Percentiles rank a stretch among this genome's conserved stretches.
These are phyloP conservation scores for Ustulina deusta DNA, from an alignment of 2,329 filamentous ascomycete genomes.

Conservation along the genomic window DNA sequence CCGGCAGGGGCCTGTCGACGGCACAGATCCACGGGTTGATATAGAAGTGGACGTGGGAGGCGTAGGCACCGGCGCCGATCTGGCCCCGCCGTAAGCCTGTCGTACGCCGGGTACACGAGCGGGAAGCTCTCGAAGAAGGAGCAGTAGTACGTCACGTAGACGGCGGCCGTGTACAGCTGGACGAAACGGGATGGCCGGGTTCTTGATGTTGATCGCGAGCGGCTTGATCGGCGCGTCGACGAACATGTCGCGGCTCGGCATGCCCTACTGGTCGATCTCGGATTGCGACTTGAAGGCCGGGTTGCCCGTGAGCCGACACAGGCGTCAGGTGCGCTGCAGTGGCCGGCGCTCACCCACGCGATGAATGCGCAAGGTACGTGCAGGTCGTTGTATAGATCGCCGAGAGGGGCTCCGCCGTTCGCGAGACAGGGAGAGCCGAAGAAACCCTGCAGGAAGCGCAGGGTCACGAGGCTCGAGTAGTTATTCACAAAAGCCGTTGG, in stretches of 20 bases:
- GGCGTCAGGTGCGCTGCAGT: conserved; percentile 46
- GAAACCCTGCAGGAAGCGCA: conserved; percentile 74
- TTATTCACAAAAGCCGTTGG: conserved; percentile 72
- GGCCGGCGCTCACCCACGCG: conserved; percentile 66
- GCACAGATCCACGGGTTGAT: conserved; percentile 63
- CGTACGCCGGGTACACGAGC: conserved; percentile 69
- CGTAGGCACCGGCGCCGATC: conserved; percentile 63
- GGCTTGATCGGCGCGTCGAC: conserved; percentile 53
- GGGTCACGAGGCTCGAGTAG: conserved; percentile 72
- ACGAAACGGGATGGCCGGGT: conserved; percentile 73
- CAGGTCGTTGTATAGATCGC: conserved; percentile 66
- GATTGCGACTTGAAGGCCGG: conserved; percentile 68
- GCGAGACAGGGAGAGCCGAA: conserved; percentile 75
- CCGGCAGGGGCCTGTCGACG: conserved; percentile 63
- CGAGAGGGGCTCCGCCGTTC: conserved; percentile 65
- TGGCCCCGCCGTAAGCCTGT: conserved; percentile 70
- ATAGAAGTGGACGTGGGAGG: conserved; percentile 64
- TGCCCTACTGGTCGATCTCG: conserved; percentile 71
- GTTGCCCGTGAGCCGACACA: conserved; percentile 71
- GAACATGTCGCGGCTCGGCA: conserved; percentile 53
- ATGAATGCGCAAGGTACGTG: conserved; percentile 69
- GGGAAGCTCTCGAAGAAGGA: conserved; percentile 76
- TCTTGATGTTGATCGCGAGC: conserved; percentile 69
- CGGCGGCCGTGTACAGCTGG: conserved; percentile 70
- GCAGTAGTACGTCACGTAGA: conserved; percentile 73